Evolutionary conservation across 441 rosid species (phyloP).

Genomic region (Breynia disticha): DNA sequence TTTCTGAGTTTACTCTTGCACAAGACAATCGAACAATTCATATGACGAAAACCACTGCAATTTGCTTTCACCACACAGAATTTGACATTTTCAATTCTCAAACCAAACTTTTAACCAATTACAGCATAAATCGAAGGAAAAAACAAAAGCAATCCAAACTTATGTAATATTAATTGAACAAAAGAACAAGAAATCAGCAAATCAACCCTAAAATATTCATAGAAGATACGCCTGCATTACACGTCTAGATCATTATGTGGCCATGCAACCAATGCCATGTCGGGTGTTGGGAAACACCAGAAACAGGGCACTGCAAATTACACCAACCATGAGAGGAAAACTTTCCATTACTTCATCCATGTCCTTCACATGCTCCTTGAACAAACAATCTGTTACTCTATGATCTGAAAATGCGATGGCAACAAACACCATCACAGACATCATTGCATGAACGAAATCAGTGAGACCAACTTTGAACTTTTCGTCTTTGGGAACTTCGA

Average conservation of each 20-base stretch:
- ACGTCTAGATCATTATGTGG: conserved; percentile 21
- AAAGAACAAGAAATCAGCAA: too few relatives aligned
- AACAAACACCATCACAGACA: conserved; percentile 79
- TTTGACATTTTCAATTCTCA: too few relatives aligned
- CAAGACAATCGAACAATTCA: too few relatives aligned
- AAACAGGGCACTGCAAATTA: conserved; percentile 65
- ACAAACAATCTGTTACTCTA: conserved; percentile 55
- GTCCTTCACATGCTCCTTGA: conserved; percentile 67
- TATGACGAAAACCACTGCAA: too few relatives aligned
- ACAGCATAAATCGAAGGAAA: too few relatives aligned
- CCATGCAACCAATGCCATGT: conserved; percentile 69
- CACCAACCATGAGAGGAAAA: conserved; percentile 75
- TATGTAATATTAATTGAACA: too few relatives aligned
- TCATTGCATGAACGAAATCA: conserved; percentile 69
- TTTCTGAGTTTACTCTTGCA: too few relatives aligned
- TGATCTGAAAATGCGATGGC: conserved; percentile 77
- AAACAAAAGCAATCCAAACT: too few relatives aligned
- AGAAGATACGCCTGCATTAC: too few relatives aligned
- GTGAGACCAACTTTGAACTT: conserved; percentile 52
- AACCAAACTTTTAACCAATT: too few relatives aligned
- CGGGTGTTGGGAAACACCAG: conserved; percentile 70
- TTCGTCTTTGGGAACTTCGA: conserved; percentile 57
- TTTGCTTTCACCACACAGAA: too few relatives aligned
- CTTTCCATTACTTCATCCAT: conserved; percentile 88
- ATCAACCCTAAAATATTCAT: too few relatives aligned